These are phyloP conservation scores for Dendrothele bispora DNA, from an alignment of 768 basidiomycete species.

Conservation along the genomic window DNA sequence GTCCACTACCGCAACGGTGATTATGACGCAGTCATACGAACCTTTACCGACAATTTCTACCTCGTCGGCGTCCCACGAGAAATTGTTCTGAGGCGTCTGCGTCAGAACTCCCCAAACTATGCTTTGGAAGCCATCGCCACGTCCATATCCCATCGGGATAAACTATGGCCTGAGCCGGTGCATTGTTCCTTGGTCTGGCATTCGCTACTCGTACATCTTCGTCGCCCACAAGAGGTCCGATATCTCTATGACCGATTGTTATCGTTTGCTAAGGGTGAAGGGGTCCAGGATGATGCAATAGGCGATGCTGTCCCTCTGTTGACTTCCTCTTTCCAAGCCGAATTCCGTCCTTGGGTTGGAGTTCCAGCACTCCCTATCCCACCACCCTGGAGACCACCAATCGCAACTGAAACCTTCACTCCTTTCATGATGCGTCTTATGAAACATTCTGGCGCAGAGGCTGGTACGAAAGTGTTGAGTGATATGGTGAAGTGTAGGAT, in stretches of 20 bases:
- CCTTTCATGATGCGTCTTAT: constrained; percentile 1
- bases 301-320: neutral
- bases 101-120: too few relatives aligned
- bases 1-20: neutral
- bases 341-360: neutral
- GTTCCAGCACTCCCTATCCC: constrained; percentile 5
- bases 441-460: neutral
- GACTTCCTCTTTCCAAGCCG: neutral
- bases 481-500: neutral
- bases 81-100: neutral
- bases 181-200: constrained; percentile 5
- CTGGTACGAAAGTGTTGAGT: neutral
- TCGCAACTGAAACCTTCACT: constrained; percentile 1
- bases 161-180: neutral
- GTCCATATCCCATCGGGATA: too few relatives aligned
- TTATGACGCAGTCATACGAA: neutral
- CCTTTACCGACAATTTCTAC: neutral
- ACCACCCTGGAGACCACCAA: neutral
- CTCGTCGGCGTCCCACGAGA: neutral
- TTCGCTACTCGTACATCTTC: neutral
- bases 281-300: neutral
- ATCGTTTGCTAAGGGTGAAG: neutral
- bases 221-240: neutral
- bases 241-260: neutral
- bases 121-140: too few relatives aligned